Evolutionary conservation across 1,284 basidiomycete genomes (phyloP).

Genomic region (Ganoderma leucocontextum): DNA sequence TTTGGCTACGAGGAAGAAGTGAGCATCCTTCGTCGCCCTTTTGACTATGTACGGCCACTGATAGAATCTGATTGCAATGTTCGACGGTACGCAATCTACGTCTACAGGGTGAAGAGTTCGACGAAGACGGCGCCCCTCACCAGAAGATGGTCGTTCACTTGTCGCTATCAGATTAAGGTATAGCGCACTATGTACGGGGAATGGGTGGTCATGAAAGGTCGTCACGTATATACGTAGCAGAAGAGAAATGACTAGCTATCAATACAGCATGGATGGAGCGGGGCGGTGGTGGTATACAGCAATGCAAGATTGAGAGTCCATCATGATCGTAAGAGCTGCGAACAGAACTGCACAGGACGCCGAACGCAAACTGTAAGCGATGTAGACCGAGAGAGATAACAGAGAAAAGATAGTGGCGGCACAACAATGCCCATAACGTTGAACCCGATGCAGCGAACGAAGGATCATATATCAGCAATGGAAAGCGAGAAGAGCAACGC

Average conservation of each 20-base stretch:
- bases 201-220: slow-evolving; percentile 34
- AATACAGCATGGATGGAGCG: slow-evolving; percentile 46
- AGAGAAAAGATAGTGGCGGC: slow-evolving; percentile 16
- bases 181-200: slow-evolving; percentile 22
- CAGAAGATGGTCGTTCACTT: slow-evolving; percentile 75
- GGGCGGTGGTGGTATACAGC: slow-evolving; percentile 42
- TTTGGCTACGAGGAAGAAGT: slow-evolving; percentile 77
- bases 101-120: slow-evolving; percentile 73
- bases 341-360: slow-evolving; percentile 25
- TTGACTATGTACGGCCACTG: slow-evolving; percentile 6
- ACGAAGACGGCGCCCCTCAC: slow-evolving; percentile 84
- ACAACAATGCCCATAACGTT: slow-evolving; percentile 17
- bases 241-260: slow-evolving; percentile 41
- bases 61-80: slow-evolving; percentile 28
- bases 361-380: slow-evolving; percentile 22
- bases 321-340: slow-evolving; percentile 36
- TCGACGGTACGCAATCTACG: slow-evolving; percentile 29
- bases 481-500: slow-evolving; percentile 26
- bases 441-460: slow-evolving; percentile 12
- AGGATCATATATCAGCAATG: slow-evolving; percentile 14
- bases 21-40: slow-evolving; percentile 37
- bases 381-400: slow-evolving; percentile 23
- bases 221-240: slow-evolving; percentile 38
- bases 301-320: slow-evolving; percentile 40
- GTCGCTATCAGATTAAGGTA: slow-evolving; percentile 46